phyloP scores from a whole-genome alignment of 169 alveolate species.

The Cardiosporidium cionae region DNA sequence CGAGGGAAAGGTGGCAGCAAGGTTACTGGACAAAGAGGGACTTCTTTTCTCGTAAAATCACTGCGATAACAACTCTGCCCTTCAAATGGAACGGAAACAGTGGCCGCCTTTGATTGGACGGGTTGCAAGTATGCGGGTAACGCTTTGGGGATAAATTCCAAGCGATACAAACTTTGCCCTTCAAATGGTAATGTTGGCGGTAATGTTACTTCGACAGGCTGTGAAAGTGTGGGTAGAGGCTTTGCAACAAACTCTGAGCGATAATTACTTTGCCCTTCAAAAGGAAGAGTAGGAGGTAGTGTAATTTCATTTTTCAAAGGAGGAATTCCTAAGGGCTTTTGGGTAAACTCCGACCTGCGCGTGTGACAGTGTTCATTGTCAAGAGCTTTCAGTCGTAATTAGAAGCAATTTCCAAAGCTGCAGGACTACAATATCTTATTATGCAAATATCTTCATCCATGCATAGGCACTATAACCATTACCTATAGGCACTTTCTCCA shows the following conservation, averaged over 20 bases:
- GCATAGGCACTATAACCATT: too few relatives aligned
- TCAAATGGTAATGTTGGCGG: slow-evolving; percentile 45
- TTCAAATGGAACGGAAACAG: slow-evolving; percentile 43
- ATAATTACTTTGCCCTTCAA: neutral
- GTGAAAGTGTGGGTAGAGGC: neutral
- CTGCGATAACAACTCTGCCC: slow-evolving; percentile 34
- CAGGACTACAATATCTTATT: too few relatives aligned
- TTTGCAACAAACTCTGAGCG: neutral
- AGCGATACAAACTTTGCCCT: slow-evolving; percentile 40
- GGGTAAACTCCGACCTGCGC: neutral
- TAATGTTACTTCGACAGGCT: slow-evolving; percentile 23
- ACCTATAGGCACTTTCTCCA: slow-evolving; percentile 36
- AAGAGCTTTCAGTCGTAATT: slow-evolving; percentile 21
- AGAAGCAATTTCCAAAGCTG: too few relatives aligned
- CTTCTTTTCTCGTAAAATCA: slow-evolving; percentile 10
- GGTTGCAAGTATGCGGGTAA: slow-evolving; percentile 31
- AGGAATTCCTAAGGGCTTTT: neutral
- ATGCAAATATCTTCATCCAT: too few relatives aligned
- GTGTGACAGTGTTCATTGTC: neutral
- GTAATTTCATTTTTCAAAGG: neutral
- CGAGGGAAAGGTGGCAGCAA: slow-evolving; percentile 17
- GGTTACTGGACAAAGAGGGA: slow-evolving; percentile 16
- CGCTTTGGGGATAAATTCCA: slow-evolving; percentile 41
- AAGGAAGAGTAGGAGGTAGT: neutral
- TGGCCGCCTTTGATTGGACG: slow-evolving; percentile 7